These are phyloP conservation scores for Pseudomonodictys pantanalensis DNA, from an alignment of 495 filamentous ascomycete species.

Conservation along the genomic window DNA sequence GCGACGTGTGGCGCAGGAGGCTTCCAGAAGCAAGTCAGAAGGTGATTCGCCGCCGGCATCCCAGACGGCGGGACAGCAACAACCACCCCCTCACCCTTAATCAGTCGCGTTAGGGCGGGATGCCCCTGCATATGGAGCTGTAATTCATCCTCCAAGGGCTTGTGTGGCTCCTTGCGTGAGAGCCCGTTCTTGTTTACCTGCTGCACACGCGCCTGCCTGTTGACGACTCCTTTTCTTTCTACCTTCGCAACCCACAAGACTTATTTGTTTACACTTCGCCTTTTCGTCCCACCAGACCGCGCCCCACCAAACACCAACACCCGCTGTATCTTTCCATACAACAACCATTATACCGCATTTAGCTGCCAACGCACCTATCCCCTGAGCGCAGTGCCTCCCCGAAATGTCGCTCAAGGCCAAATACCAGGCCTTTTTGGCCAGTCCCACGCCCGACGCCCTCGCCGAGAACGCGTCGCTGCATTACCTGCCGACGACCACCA, in stretches of 20 bases:
- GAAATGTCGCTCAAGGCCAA: constrained; percentile 63
- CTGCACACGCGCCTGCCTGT: background rate
- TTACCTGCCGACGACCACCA: constrained; percentile 88
- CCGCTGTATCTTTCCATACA: background rate
- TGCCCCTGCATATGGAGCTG: constrained; percentile 22
- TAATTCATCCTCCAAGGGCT: constrained; percentile 12
- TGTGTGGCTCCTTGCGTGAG: background rate
- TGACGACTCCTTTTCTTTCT: background rate
- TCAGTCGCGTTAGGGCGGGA: constrained; percentile 7
- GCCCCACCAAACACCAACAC: background rate
- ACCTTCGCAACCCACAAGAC: background rate
- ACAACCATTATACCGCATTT: constrained; percentile 1
- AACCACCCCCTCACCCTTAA: background rate
- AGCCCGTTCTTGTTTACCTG: background rate
- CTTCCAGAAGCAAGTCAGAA: no score
- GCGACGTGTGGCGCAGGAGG: no score
- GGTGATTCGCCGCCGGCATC: no score
- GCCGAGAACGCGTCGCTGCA: constrained; percentile 71
- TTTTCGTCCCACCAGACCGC: constrained; percentile 1
- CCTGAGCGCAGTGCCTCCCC: background rate
- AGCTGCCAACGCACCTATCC: constrained; percentile 4
- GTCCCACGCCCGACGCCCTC: constrained; percentile 63
- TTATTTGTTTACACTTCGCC: constrained; percentile 1
- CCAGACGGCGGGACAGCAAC: background rate
- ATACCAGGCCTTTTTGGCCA: constrained; percentile 77